Base-by-base conservation (phyloP, 495 filamentous ascomycete species). In the Stereocaulon alpinum region DNA sequence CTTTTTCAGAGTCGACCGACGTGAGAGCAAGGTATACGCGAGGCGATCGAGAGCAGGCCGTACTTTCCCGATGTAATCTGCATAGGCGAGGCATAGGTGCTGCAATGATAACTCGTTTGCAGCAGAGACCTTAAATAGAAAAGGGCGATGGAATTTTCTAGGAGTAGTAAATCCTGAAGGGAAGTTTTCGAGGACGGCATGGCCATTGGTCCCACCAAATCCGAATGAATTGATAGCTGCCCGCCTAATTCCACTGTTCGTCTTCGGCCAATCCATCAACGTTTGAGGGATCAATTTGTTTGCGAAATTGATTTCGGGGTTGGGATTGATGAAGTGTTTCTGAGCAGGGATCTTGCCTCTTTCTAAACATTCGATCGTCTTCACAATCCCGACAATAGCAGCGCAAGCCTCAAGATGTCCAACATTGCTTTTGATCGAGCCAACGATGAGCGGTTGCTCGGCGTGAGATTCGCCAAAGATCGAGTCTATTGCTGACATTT, bases 201-300 rank as follows among this genome's bases (percentile, higher is more conserved):
- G 78, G 9, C 75, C 73, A 62, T 85, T 84, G 10, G 77, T 71
- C 41, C 82, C 81, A n/a, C 80, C 82, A 61, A 80, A 83, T 0
- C 81, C 80, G 47, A 85, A 86, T 3, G 78, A 80, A 64, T 84
- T 84, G 22, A 86, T 76, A 55, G 77, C 80, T 0, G 72, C 77
- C 30, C 82, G 24, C 24, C 24, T 24, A 1, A 24, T 3, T 24
- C 24, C 24, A 24, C 24, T 24, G 24, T 24, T 24, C 24, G 24
- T 24, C 24, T 24, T 24, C 24, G 24, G 24, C 24, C 24, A 24
- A 24, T 24, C 24, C 24, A 24, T 24, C 24, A 24, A 24, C 3
- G 24, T 24, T 24, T 3, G 24, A 24, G 24, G 24, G 24, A 24
- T 3, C 24, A 24, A 1, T 24, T 24, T 24, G 24, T 24, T 24